Conservation (phyloP, 1,139 yeast species). For the Magnusiomyces suaveolens region DNA sequence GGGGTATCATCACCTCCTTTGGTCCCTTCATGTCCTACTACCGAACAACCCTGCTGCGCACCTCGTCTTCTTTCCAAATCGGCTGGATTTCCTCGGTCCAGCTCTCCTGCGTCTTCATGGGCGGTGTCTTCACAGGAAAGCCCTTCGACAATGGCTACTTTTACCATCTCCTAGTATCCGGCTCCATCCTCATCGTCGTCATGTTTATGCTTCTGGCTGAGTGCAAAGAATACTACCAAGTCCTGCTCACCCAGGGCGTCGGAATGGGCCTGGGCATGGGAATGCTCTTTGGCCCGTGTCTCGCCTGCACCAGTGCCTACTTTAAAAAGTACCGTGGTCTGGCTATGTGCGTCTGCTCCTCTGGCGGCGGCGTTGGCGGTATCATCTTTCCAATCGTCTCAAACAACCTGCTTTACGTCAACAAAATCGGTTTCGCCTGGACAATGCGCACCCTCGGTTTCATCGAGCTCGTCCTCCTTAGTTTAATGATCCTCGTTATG, state of each 20-base stretch:
- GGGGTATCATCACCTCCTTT: conserved; percentile 51
- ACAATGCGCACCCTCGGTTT: conserved; percentile 37
- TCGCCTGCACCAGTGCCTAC: conserved; percentile 13
- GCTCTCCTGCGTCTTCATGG: conserved; percentile 38
- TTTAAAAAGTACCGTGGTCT: conserved; percentile 44
- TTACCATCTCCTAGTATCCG: conserved; percentile 30
- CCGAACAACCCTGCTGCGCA: conserved; percentile 37
- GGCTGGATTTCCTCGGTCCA: conserved; percentile 27
- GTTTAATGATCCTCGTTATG: conserved; percentile 6
- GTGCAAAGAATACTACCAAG: conserved; percentile 41
- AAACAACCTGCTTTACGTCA: conserved; percentile 27
- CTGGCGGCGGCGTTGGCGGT: conserved; percentile 55
- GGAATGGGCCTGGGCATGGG: conserved; percentile 40
- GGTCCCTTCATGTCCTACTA: conserved; percentile 58
- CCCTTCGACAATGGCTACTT: conserved; percentile 33
- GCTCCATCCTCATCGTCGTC: conserved; percentile 38
- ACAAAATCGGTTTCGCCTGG: conserved; percentile 39
- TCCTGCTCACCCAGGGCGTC: conserved; percentile 43
- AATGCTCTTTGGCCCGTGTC: conserved; percentile 12
- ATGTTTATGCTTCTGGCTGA: conserved; percentile 45
- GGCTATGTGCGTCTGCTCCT: conserved; percentile 46
- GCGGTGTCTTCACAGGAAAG: conserved; percentile 39
- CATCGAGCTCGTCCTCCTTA: conserved; percentile 8
- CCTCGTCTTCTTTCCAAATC: conserved; percentile 29
- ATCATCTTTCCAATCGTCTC: conserved; percentile 39